A percentile compares a stretch with the other conserved stretches of the same genome.
These are phyloP conservation scores for Pseudozyma tsukubaensis DNA, from an alignment of 1,284 basidiomycete species.

Conservation along the genomic window DNA sequence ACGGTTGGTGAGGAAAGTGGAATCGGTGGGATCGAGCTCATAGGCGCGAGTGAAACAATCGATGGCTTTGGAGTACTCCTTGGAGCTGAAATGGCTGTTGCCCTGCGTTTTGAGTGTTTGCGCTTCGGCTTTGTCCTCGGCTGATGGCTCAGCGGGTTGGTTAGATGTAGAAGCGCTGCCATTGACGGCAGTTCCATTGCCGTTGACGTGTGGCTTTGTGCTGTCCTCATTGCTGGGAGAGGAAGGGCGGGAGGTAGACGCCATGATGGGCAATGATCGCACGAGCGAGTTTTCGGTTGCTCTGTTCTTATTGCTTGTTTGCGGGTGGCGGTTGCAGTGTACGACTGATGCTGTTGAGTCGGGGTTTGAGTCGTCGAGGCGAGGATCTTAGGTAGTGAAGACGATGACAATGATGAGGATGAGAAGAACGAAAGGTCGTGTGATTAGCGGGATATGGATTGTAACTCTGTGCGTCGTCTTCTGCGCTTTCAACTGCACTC, in stretches of 20 bases:
- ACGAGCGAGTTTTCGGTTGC: too few species aligned
- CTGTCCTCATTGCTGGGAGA: slow-evolving; percentile 7
- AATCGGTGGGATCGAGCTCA: slow-evolving; percentile 77
- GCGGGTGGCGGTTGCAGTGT: too few species aligned
- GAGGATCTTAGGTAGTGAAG: neutral
- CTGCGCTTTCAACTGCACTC: neutral
- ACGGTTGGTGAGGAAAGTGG: slow-evolving; percentile 83
- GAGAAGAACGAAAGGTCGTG: slow-evolving; percentile 12
- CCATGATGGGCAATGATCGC: slow-evolving; percentile 11
- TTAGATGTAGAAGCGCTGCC: neutral
- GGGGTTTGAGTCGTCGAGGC: too few species aligned
- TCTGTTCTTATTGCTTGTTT: too few species aligned
- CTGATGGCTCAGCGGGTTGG: slow-evolving; percentile 12
- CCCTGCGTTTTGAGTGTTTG: slow-evolving; percentile 66
- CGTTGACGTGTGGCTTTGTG: slow-evolving; percentile 8
- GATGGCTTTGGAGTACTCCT: slow-evolving; percentile 64
- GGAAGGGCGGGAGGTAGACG: slow-evolving; percentile 19
- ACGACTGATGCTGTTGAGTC: too few species aligned
- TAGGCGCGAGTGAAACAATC: slow-evolving; percentile 60
- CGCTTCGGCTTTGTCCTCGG: slow-evolving; percentile 38
- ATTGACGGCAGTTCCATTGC: slow-evolving; percentile 4
- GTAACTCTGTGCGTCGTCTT: neutral
- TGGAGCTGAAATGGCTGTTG: slow-evolving; percentile 62
- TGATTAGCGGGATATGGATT: slow-evolving; percentile 12
- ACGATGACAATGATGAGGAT: slow-evolving; percentile 1